These are phyloP conservation scores for Cladorrhinum sp. DNA, from an alignment of 2,329 filamentous ascomycete genomes.

Conservation along the genomic window DNA sequence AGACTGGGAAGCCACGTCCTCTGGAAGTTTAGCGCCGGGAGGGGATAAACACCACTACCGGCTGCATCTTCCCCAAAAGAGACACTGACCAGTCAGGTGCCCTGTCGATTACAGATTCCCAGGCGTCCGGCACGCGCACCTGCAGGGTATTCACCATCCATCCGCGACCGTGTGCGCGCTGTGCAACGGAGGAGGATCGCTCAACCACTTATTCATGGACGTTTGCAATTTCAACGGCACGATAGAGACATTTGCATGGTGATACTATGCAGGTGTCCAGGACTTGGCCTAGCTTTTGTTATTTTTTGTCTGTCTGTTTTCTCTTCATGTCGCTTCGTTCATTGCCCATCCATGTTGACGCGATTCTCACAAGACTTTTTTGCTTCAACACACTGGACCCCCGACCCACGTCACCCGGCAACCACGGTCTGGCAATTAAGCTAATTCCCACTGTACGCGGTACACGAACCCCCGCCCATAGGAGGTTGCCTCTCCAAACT, in stretches of 20 bases:
- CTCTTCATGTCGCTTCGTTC: neutral
- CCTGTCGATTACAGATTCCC: constrained; percentile 2
- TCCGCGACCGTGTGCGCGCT: neutral
- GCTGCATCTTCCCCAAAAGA: constrained; percentile 1
- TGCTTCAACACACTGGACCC: neutral
- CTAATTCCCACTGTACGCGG: neutral
- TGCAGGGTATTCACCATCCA: neutral
- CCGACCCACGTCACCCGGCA: neutral
- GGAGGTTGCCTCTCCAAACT: neutral
- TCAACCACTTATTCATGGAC: neutral
- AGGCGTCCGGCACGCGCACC: constrained; percentile 14
- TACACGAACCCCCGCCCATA: neutral
- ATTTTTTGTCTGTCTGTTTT: neutral
- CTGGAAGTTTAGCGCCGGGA: constrained; percentile 10
- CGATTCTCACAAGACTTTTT: neutral
- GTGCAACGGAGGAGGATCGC: no score
- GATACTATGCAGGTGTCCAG: neutral
- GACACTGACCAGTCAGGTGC: neutral
- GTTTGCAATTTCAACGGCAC: neutral
- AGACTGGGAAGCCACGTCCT: neutral
- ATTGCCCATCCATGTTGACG: neutral
- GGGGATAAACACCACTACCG: constrained; percentile 1
- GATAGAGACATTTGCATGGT: neutral
- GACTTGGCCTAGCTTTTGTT: neutral
- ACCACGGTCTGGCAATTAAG: neutral